Conservation (phyloP, 2,329 filamentous ascomycete genomes). For the Didymella keratinophila region DNA sequence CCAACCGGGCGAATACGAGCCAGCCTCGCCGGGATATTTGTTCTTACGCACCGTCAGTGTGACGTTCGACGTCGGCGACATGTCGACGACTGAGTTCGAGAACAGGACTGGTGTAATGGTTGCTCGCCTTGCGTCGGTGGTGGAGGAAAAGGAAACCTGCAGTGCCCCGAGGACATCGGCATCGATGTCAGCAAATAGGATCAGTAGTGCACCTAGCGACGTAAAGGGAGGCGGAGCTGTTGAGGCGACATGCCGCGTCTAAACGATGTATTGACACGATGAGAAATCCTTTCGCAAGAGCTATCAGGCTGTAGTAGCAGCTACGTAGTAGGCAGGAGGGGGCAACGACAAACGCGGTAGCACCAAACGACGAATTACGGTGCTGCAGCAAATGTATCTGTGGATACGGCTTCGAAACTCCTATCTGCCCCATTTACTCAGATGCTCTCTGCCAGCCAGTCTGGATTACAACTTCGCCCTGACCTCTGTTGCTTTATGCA, state of each 20-base stretch:
- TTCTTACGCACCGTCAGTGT: slow-evolving; percentile 11
- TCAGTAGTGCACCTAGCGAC: neutral
- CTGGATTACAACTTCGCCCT: slow-evolving; percentile 52
- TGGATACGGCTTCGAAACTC: neutral
- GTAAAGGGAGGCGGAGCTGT: neutral
- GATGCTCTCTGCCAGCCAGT: neutral
- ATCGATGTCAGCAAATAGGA: neutral
- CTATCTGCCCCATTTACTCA: neutral
- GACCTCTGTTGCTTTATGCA: slow-evolving; percentile 51
- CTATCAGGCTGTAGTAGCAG: neutral
- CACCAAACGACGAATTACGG: neutral
- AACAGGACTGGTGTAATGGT: neutral
- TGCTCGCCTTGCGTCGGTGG: slow-evolving; percentile 1
- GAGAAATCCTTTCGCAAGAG: neutral
- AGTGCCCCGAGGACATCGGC: neutral
- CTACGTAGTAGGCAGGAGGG: neutral
- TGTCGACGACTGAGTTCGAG: neutral
- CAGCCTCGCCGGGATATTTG: slow-evolving; percentile 13
- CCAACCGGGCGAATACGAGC: slow-evolving; percentile 24
- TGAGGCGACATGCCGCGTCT: neutral
- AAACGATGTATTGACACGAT: neutral
- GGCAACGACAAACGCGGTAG: neutral
- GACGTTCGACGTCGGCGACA: slow-evolving; percentile 2
- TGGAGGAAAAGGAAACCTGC: neutral
- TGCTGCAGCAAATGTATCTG: neutral